Conservation (phyloP, 768 basidiomycete species). For the Chlorophyllum brunneum region DNA sequence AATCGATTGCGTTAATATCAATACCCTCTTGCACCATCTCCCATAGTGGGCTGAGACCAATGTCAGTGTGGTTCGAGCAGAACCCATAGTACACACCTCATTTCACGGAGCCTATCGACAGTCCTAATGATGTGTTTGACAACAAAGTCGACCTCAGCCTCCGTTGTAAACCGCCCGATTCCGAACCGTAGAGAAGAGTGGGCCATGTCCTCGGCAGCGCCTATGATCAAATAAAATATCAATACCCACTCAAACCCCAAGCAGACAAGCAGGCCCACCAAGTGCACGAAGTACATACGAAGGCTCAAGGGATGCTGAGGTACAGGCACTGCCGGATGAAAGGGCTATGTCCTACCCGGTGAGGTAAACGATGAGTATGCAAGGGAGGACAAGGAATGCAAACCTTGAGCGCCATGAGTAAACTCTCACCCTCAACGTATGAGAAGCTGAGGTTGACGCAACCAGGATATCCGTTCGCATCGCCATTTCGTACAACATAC, state of each 20-base stretch:
- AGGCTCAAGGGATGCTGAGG: constrained; percentile 96
- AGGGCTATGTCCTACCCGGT: constrained; percentile 88
- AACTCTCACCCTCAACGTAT: constrained; percentile 95
- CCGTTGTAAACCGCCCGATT: constrained; percentile 96
- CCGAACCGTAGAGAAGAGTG: constrained; percentile 98
- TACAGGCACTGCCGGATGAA: constrained; percentile 97
- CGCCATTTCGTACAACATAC: constrained; percentile 92
- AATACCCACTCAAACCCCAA: neutral
- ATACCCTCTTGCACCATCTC: constrained; percentile 99
- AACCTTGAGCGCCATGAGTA: constrained; percentile 95
- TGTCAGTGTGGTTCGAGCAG: constrained; percentile 12
- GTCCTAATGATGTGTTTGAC: constrained; percentile 81
- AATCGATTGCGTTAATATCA: constrained; percentile 91
- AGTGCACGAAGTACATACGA: constrained; percentile 97
- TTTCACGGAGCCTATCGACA: constrained; percentile 87
- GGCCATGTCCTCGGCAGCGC: constrained; percentile 98
- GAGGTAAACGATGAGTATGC: no score
- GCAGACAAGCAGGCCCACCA: constrained; percentile 38
- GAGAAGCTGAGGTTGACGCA: constrained; percentile 95
- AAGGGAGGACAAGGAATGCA: neutral
- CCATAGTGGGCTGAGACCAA: constrained; percentile 76
- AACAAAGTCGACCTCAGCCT: constrained; percentile 95
- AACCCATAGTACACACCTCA: constrained; percentile 57
- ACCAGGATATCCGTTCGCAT: constrained; percentile 87
- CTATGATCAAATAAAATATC: constrained; percentile 30